Evolutionary conservation across 2,329 filamentous ascomycete genomes (phyloP).

Genomic region (Xylaria sp.): DNA sequence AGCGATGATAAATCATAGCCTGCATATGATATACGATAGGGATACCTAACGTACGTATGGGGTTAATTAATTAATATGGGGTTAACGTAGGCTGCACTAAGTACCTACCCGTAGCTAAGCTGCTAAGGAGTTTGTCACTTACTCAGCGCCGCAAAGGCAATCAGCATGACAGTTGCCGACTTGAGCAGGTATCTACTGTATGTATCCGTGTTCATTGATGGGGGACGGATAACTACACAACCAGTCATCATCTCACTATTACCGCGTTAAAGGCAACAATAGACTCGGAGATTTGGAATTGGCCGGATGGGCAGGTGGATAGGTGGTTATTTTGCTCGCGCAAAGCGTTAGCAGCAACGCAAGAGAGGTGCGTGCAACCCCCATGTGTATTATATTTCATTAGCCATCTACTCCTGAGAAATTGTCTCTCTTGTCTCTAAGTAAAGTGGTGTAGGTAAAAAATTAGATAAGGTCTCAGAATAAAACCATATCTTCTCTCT

Average conservation of each 20-base stretch:
- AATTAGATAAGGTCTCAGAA: background rate
- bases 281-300: background rate
- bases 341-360: conserved; percentile 15
- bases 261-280: background rate
- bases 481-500: conserved; percentile 15
- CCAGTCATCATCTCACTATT: background rate
- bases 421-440: conserved; percentile 10
- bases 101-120: background rate
- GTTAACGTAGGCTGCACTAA: background rate
- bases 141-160: background rate
- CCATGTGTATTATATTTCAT: conserved; percentile 11
- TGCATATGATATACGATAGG: background rate
- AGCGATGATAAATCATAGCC: conserved; percentile 1
- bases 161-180: background rate
- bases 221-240: background rate
- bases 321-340: background rate
- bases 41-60: background rate
- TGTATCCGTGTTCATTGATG: background rate
- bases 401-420: conserved; percentile 9
- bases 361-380: conserved; percentile 10
- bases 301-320: background rate
- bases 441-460: conserved; percentile 1
- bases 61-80: background rate
- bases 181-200: background rate
- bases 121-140: background rate